Base-by-base conservation (phyloP, 768 basidiomycete genomes). In the Boletales sp. region DNA sequence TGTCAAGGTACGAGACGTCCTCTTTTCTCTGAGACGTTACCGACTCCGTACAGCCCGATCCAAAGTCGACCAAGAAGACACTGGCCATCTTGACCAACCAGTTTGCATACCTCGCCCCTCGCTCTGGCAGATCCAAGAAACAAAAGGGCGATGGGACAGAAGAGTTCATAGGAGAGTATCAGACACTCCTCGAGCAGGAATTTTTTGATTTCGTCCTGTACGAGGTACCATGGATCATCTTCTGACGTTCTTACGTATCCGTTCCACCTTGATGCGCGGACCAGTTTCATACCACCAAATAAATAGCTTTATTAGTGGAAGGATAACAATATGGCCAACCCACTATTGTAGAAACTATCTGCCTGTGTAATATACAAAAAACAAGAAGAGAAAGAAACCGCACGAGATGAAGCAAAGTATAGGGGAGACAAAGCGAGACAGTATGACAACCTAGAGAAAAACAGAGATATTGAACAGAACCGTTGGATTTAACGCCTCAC, bases 151-250 rank as follows among this genome's bases (percentile, higher is more conserved):
- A 69, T 1, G 70, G 68, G 8, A 73, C 70, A 39, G 84, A 87
- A 6, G 90, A 93, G 24, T 86, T 91, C 48, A 77, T 81, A 13
- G 95, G 94, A 55, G 95, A 99, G 68, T 99, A 89, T 67, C 90
- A 93, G 66, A 80, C 82, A 12, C 72, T 99, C 34, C 81, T 99
- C 77, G 97, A 99, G 63, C 89, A 94, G 66, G 95, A 99, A 68
- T 90, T 88, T 66, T 93, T 87, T 66, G 92, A 95, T 69, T 99
- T 97, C 61, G 91, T 97, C 19, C 65, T 95, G 63, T 94, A 86
- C 64, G 95, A 97, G 68, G 81, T 99, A 46, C 92, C 91, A 30
- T 93, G 89, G 87, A 88, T 97, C 58, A 72, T 86, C 35, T 77
- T 81, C 59, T 86, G 74, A 74, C 8, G 17, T 3, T 19, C 6